A percentile compares a stretch with the other conserved stretches of the same genome.
phyloP scores from a whole-genome alignment of 2,329 filamentous ascomycete species.

The Pezicula neosporulosa region DNA sequence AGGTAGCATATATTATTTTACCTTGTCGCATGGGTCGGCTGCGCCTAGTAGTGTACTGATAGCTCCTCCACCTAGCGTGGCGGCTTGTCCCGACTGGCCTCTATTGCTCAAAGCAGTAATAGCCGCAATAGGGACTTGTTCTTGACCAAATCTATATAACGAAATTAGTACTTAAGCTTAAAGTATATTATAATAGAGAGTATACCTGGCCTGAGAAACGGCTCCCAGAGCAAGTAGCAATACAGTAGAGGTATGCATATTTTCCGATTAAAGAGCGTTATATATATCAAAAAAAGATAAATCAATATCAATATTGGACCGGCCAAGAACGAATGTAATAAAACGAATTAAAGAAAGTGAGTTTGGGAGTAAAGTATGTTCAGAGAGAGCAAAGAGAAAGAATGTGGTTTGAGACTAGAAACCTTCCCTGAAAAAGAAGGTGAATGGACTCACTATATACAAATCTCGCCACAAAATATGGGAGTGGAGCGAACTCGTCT shows the following conservation, averaged over 20 bases:
- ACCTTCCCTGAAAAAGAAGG: too few species aligned
- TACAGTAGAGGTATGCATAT: slow-evolving; percentile 5
- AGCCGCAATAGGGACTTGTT: slow-evolving; percentile 50
- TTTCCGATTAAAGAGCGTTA: neutral
- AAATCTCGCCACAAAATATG: too few species aligned
- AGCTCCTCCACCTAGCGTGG: slow-evolving; percentile 56
- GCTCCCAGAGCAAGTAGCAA: slow-evolving; percentile 1
- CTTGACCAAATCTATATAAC: slow-evolving; percentile 51
- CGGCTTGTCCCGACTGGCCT: slow-evolving; percentile 50
- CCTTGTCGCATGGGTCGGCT: slow-evolving; percentile 62
- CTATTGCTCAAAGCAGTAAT: slow-evolving; percentile 49
- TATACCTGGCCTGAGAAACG: slow-evolving; percentile 3
- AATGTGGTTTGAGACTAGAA: too few species aligned
- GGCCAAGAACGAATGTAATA: too few species aligned
- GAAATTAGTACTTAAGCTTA: neutral
- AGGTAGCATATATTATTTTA: slow-evolving; percentile 26
- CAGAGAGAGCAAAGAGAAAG: too few species aligned
- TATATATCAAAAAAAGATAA: too few species aligned
- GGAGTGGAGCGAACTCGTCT: too few species aligned
- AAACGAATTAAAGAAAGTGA: too few species aligned
- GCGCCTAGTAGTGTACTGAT: slow-evolving; percentile 57
- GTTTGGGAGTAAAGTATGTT: too few species aligned
- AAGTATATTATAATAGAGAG: neutral
- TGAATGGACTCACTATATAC: too few species aligned
- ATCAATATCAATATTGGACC: too few species aligned